A percentile compares a stretch with the other conserved stretches of the same genome.
Conservation (phyloP, 306 rosid genomes). For the Malus asiatica region DNA sequence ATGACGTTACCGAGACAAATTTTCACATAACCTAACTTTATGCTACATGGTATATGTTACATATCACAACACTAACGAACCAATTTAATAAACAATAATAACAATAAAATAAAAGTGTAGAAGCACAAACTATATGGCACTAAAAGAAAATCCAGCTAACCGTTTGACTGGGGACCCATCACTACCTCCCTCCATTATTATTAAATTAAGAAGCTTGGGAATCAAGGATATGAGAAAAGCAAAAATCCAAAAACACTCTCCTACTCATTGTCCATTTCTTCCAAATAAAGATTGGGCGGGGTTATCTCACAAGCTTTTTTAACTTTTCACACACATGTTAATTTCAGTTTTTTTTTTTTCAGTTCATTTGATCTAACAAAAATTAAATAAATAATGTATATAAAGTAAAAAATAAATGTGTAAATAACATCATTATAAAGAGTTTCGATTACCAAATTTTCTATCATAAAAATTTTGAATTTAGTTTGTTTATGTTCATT, state of each 20-base stretch:
- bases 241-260: conserved; percentile 39
- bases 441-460: no score
- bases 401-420: no score
- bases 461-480: neutral
- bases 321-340: no score
- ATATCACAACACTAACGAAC: neutral
- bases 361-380: no score
- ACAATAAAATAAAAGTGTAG: conserved; percentile 5
- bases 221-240: conserved; percentile 19
- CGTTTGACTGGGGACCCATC: conserved; percentile 51
- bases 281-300: neutral
- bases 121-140: conserved; percentile 42
- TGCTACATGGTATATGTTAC: neutral
- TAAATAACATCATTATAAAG: no score
- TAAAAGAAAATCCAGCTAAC: conserved; percentile 57
- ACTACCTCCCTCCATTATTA: conserved; percentile 10
- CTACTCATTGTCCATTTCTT: conserved; percentile 14
- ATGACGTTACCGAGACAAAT: no score
- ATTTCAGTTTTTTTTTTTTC: no score
- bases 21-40: neutral
- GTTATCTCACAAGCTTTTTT: no score
- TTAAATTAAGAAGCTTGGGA: conserved; percentile 38
- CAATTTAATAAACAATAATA: neutral
- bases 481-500: neutral
- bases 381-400: no score